These are phyloP conservation scores for Leccinum pallidistipes DNA, from an alignment of 1,284 basidiomycete genomes.

Conservation along the genomic window DNA sequence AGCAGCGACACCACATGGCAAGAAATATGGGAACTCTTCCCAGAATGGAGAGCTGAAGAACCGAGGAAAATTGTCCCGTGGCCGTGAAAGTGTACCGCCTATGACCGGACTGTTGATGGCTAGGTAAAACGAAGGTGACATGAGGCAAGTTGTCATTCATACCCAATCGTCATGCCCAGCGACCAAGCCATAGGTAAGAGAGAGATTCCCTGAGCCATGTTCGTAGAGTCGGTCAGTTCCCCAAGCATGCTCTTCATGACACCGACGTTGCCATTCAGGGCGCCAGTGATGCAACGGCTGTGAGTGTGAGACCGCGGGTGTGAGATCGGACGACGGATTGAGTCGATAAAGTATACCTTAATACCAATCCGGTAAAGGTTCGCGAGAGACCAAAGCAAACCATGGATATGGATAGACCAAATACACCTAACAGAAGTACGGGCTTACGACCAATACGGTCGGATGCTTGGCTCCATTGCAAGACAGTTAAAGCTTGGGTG, in stretches of 20 bases:
- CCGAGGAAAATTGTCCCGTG: too few relatives aligned
- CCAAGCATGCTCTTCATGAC: slow-evolving; percentile 45
- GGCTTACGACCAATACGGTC: slow-evolving; percentile 57
- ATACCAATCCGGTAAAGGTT: slow-evolving; percentile 48
- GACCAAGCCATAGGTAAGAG: too few relatives aligned
- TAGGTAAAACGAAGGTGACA: too few relatives aligned
- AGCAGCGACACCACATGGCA: too few relatives aligned
- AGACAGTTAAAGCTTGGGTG: slow-evolving; percentile 51
- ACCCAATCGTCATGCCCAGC: too few relatives aligned
- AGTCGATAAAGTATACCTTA: slow-evolving; percentile 37
- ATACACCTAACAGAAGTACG: slow-evolving; percentile 53
- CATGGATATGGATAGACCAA: slow-evolving; percentile 56
- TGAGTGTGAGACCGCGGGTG: slow-evolving; percentile 16
- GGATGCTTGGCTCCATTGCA: slow-evolving; percentile 56
- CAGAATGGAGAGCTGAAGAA: too few relatives aligned
- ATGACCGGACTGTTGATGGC: too few relatives aligned
- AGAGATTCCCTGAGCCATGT: too few relatives aligned
- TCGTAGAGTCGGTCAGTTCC: too few relatives aligned
- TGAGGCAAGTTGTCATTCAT: too few relatives aligned
- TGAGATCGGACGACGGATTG: slow-evolving; percentile 4
- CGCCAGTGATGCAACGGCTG: slow-evolving; percentile 53
- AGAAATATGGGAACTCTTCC: too few relatives aligned
- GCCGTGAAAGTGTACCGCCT: too few relatives aligned
- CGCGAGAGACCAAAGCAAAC: slow-evolving; percentile 56
- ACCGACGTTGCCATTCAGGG: slow-evolving; percentile 54